Conservation (phyloP, 768 basidiomycete species). For the Phaffia tasmanica region DNA sequence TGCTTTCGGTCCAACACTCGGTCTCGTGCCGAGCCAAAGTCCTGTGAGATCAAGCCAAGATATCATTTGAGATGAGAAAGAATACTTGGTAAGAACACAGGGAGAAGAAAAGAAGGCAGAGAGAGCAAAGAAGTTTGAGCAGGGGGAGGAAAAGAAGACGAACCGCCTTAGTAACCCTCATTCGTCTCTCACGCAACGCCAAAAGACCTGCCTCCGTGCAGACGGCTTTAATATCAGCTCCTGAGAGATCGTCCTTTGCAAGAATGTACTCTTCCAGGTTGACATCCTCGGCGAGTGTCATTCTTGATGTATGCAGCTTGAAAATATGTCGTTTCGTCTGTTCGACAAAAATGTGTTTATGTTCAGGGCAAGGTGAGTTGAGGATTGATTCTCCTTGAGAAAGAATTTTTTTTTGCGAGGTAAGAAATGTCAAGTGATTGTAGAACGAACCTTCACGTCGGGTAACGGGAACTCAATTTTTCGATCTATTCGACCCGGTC, state of each 20-base stretch:
- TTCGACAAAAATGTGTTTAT: neutral
- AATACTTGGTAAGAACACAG: neutral
- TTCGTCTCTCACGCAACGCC: constrained; percentile 84
- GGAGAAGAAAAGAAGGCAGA: constrained; percentile 43
- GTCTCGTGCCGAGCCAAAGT: constrained; percentile 24
- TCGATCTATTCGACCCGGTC: constrained; percentile 94
- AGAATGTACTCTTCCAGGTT: constrained; percentile 73
- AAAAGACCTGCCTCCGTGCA: constrained; percentile 97
- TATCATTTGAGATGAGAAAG: constrained; percentile 7
- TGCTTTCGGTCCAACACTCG: constrained; percentile 91
- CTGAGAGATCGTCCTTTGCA: constrained; percentile 89
- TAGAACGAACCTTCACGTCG: constrained; percentile 51
- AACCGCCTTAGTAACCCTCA: constrained; percentile 44
- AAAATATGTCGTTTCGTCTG: constrained; percentile 98
- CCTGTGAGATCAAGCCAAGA: neutral
- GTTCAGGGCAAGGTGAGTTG: too few relatives aligned
- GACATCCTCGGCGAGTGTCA: constrained; percentile 61
- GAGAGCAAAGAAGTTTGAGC: constrained; percentile 20
- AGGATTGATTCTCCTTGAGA: too few relatives aligned
- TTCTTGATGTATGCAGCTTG: constrained; percentile 80
- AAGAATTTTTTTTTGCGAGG: too few relatives aligned
- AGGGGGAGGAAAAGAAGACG: constrained; percentile 27
- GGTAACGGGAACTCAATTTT: constrained; percentile 98
- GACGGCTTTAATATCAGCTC: constrained; percentile 97
- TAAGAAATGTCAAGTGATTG: too few relatives aligned